A percentile compares a stretch with the other conserved stretches of the same genome.
Evolutionary conservation across 257 asterid genomes (phyloP).

Genomic region (Anisodus acutangulus): DNA sequence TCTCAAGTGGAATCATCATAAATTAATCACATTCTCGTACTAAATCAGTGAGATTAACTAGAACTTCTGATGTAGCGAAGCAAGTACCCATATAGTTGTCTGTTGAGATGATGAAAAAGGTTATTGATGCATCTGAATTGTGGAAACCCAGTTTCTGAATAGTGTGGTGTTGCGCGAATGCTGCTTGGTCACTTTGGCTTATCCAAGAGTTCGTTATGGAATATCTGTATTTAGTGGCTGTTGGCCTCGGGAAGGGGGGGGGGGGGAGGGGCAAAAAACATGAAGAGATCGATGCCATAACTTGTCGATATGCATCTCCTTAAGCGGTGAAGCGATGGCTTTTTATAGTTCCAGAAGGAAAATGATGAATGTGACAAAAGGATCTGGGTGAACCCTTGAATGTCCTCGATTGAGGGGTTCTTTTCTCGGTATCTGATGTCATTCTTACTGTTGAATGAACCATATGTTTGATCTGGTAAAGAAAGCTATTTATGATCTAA

Average conservation of each 20-base stretch:
- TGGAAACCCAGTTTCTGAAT: constrained; percentile 8
- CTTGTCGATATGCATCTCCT: neutral
- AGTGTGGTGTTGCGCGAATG: neutral
- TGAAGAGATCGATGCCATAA: neutral
- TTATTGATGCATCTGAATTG: constrained; percentile 5
- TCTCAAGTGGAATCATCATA: constrained; percentile 16
- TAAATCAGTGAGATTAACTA: constrained; percentile 14
- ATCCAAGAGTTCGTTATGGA: neutral
- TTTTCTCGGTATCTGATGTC: neutral
- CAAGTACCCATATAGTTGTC: neutral
- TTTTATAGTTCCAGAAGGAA: neutral
- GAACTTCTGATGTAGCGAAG: constrained; percentile 22
- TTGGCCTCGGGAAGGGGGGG: too few relatives aligned
- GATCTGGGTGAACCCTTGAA: constrained; percentile 9
- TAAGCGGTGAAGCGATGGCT: neutral
- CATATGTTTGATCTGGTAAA: neutral
- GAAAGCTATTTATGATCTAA: neutral
- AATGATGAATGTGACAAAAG: neutral
- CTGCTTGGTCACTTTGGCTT: constrained; percentile 7
- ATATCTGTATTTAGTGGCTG: constrained; percentile 3
- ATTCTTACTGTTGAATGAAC: constrained; percentile 13
- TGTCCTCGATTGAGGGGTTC: neutral
- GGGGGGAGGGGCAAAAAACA: neutral
- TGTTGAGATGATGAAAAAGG: neutral
- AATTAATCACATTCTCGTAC: neutral